A percentile compares a stretch with the other conserved stretches of the same genome.
Evolutionary conservation across 306 rosid species (phyloP).

Genomic region (Geum urbanum): DNA sequence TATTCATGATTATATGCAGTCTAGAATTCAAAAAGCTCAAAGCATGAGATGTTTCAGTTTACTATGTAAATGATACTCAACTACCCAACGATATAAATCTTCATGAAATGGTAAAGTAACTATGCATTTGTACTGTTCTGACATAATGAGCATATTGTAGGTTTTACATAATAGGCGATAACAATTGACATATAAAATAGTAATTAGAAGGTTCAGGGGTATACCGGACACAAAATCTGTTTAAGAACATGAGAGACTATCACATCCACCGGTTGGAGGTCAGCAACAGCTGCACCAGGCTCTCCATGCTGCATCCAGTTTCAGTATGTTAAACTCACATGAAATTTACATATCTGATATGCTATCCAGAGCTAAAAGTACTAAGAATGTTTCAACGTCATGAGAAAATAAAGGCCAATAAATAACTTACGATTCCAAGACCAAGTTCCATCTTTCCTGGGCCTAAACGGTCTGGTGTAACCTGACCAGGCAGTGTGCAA

Average conservation of each 20-base stretch:
- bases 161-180: background rate
- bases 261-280: conserved; percentile 79
- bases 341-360: background rate
- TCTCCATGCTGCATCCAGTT: conserved; percentile 79
- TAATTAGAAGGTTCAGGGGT: conserved; percentile 24
- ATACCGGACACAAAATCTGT: conserved; percentile 80
- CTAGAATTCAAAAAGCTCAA: background rate
- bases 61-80: background rate
- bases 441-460: conserved; percentile 91
- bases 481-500: conserved; percentile 88
- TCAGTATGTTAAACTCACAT: conserved; percentile 22
- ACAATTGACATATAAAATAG: background rate
- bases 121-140: background rate
- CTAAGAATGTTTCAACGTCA: background rate
- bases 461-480: conserved; percentile 81
- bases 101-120: background rate
- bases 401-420: background rate
- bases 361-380: background rate
- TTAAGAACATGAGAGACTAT: conserved; percentile 80
- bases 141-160: background rate
- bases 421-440: conserved; percentile 83
- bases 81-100: background rate
- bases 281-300: conserved; percentile 83
- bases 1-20: background rate
- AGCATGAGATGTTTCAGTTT: background rate